Percentiles rank a stretch among this genome's conserved stretches.
phyloP scores from a whole-genome alignment of 495 filamentous ascomycete genomes.

The Neohortaea acidophila region DNA sequence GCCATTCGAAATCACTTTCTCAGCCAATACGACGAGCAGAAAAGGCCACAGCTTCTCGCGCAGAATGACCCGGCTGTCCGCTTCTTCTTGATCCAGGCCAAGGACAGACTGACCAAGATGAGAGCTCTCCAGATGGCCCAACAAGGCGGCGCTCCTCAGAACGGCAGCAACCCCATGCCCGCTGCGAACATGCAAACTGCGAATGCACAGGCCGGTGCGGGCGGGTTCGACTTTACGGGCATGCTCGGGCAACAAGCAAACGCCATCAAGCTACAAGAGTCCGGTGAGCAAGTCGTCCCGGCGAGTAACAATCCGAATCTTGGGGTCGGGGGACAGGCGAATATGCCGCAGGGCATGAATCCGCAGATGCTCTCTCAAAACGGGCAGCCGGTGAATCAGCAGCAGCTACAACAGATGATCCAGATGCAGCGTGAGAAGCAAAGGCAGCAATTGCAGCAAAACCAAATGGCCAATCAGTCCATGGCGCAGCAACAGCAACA shows the following conservation, averaged over 20 bases:
- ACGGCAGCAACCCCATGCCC: not conserved
- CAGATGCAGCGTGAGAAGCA: slow-evolving; percentile 14
- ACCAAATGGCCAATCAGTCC: slow-evolving; percentile 23
- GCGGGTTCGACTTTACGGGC: slow-evolving; percentile 23
- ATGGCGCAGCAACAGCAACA: slow-evolving; percentile 30
- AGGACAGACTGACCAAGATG: slow-evolving; percentile 1
- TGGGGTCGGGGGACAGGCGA: slow-evolving; percentile 10
- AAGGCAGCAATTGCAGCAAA: slow-evolving; percentile 21
- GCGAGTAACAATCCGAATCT: slow-evolving; percentile 41
- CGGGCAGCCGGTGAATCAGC: slow-evolving; percentile 1
- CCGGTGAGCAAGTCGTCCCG: slow-evolving; percentile 50
- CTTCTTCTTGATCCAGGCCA: not conserved
- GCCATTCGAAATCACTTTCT: not conserved
- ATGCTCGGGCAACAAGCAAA: slow-evolving; percentile 47
- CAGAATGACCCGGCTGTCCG: not conserved
- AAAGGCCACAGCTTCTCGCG: not conserved
- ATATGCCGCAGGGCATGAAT: slow-evolving; percentile 17
- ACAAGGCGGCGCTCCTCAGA: not conserved
- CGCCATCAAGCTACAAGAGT: slow-evolving; percentile 46
- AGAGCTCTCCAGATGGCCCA: not conserved
- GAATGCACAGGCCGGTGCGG: slow-evolving; percentile 24
- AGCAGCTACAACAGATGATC: slow-evolving; percentile 13
- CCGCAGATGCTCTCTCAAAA: slow-evolving; percentile 17
- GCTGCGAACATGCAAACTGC: not conserved
- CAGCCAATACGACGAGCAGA: not conserved